Evolutionary conservation across 73 alveolate genomes (phyloP).

Genomic region (Tetrahymena thermophila): DNA sequence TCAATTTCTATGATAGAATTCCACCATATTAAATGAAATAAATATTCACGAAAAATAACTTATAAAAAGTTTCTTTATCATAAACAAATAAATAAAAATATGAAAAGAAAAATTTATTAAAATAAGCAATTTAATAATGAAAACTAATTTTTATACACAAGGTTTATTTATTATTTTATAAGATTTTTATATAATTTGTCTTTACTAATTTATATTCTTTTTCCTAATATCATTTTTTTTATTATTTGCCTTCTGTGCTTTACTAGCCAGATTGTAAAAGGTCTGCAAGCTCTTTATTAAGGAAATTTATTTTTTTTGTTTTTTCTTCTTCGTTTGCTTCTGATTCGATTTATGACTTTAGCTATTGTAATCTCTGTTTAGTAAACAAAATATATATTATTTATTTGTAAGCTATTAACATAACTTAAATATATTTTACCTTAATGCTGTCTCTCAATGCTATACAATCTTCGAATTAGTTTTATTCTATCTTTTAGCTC

Average conservation of each 20-base stretch:
- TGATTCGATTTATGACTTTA: background rate
- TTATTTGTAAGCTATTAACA: background rate
- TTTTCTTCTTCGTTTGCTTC: background rate
- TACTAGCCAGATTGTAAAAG: background rate
- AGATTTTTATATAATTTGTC: too few relatives aligned
- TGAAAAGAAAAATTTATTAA: background rate
- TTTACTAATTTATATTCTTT: background rate
- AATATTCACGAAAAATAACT: too few relatives aligned
- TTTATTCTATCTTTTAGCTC: background rate
- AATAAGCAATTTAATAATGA: background rate
- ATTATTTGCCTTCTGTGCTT: background rate
- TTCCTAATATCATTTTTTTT: background rate
- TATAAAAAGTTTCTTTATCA: too few relatives aligned
- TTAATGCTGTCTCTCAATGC: background rate
- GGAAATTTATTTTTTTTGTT: background rate
- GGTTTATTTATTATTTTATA: too few relatives aligned
- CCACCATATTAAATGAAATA: background rate
- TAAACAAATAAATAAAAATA: too few relatives aligned
- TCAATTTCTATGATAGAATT: background rate
- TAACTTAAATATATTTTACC: background rate
- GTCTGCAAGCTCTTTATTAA: background rate
- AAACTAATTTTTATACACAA: too few relatives aligned
- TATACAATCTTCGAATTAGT: background rate
- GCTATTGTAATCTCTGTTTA: background rate
- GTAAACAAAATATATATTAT: background rate